A percentile compares a stretch with the other conserved stretches of the same genome.
phyloP scores from a whole-genome alignment of 345 rosid genomes.

The Gossypium stocksii region DNA sequence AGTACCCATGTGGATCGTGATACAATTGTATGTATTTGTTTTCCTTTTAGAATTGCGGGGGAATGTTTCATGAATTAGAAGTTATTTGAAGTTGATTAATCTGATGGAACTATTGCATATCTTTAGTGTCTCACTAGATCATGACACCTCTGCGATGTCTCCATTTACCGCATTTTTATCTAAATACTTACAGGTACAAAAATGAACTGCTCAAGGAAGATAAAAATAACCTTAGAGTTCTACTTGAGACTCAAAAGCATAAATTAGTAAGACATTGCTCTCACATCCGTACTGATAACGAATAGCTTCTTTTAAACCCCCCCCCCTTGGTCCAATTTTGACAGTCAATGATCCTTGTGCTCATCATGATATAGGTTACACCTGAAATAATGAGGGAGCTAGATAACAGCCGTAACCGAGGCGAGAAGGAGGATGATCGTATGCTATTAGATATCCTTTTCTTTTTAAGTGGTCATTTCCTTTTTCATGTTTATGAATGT shows the following conservation, averaged over 20 bases:
- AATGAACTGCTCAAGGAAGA: constrained; percentile 75
- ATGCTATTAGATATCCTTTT: constrained; percentile 74
- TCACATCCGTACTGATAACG: neutral
- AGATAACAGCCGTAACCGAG: constrained; percentile 69
- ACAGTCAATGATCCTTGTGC: neutral
- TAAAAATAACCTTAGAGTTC: constrained; percentile 59
- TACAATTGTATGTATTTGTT: neutral
- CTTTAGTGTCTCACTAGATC: neutral
- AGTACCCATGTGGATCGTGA: neutral
- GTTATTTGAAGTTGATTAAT: neutral
- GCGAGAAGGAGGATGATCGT: constrained; percentile 81
- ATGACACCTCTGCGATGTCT: neutral
- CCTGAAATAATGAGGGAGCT: constrained; percentile 81
- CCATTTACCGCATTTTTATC: neutral
- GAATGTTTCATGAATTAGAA: neutral
- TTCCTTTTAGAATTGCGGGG: neutral
- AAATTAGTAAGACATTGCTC: constrained; percentile 49
- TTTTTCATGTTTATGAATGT: neutral
- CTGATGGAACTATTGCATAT: neutral
- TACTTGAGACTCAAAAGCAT: constrained; percentile 68
- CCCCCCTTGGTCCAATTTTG: neutral
- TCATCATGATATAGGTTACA: constrained; percentile 50
- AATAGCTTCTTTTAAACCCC: neutral
- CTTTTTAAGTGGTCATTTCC: neutral
- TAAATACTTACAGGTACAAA: constrained; percentile 61